Evolutionary conservation across 331 rosid genomes (phyloP), one percentile per base, ranked within the genome.

Genomic region (Phaseolus coccineus): DNA sequence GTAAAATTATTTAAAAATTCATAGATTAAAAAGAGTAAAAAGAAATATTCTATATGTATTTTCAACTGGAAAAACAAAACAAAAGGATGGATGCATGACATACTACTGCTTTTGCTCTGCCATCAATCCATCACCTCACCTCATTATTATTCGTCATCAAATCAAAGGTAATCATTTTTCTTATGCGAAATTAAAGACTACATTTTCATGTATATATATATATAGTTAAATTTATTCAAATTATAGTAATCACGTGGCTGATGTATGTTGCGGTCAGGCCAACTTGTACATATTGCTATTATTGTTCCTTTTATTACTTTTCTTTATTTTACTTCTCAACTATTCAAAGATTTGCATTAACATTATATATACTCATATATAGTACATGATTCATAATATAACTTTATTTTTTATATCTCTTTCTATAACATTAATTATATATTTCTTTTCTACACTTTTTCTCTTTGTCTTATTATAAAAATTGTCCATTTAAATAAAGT

Each of bases 221-320:
- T 47, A 14, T 71, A 64, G 40, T 0, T 59, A 69, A 53, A 73
- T 48, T 58, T 4, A 47, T 33, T 16, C 40, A 65, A 77, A 48
- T 59, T 56, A 44, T 78, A 63, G 77, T n/a, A 13, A 30, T 73
- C 83, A 83, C 86, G 76, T 78, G 86, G 62, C 71, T 78, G 59
- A 73, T 78, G 55, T 56, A 75, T 6, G 47, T 61, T 58, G 44
- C 85, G 57, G 65, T 78, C 73, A 73, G 72, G 15, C 50, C 77
- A 28, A 15, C 80, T 64, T 57, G 44, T 31, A 48, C 46, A 56
- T 82, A 71, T 35, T 69, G 4, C 15, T 25, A 14, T 57, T 57
- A 74, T 51, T 66, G 3, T 44, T 66, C 0, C 33, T 10, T 15
- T 33, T 8, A 2, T 40, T 51, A n/a, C 59, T 14, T 63, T 50